phyloP scores from a whole-genome alignment of 2,329 filamentous ascomycete species.

The Colletotrichum echinochloae region DNA sequence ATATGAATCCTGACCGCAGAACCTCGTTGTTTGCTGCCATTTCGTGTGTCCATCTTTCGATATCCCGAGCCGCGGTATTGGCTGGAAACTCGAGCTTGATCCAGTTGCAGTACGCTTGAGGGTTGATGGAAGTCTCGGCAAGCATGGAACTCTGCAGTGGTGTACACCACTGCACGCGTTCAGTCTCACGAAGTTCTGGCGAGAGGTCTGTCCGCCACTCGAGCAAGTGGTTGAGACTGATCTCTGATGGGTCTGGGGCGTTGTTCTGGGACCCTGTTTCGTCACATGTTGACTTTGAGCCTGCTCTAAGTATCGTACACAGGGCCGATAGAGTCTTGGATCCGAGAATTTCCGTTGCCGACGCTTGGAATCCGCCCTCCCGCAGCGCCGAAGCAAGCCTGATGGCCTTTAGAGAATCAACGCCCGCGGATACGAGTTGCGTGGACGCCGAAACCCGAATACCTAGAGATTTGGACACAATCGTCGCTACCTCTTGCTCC shows the following conservation, averaged over 20 bases:
- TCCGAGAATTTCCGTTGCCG: constrained; percentile 72
- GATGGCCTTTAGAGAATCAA: constrained; percentile 71
- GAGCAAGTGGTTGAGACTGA: not conserved
- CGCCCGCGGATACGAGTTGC: constrained; percentile 64
- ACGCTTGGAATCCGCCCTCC: constrained; percentile 63
- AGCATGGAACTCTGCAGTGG: constrained; percentile 85
- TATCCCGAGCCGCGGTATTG: constrained; percentile 48
- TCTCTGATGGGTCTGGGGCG: not conserved
- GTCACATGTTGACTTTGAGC: constrained; percentile 18
- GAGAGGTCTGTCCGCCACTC: constrained; percentile 1
- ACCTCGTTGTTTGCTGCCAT: constrained; percentile 71
- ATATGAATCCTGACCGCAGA: constrained; percentile 79
- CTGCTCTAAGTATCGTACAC: not conserved
- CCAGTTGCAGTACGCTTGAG: constrained; percentile 81
- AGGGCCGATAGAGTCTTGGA: constrained; percentile 53
- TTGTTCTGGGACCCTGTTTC: too few species aligned
- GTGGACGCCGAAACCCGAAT: constrained; percentile 51
- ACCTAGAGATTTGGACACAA: constrained; percentile 57
- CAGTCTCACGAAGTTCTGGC: constrained; percentile 42
- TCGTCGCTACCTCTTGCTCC: constrained; percentile 51
- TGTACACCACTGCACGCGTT: constrained; percentile 72
- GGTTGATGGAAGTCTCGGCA: constrained; percentile 73
- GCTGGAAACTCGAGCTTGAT: constrained; percentile 71
- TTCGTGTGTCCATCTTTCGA: constrained; percentile 62
- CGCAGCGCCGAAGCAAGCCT: constrained; percentile 73